Conservation (phyloP, 78 protist genomes). For the Dictyostelium brefeldianum region DNA sequence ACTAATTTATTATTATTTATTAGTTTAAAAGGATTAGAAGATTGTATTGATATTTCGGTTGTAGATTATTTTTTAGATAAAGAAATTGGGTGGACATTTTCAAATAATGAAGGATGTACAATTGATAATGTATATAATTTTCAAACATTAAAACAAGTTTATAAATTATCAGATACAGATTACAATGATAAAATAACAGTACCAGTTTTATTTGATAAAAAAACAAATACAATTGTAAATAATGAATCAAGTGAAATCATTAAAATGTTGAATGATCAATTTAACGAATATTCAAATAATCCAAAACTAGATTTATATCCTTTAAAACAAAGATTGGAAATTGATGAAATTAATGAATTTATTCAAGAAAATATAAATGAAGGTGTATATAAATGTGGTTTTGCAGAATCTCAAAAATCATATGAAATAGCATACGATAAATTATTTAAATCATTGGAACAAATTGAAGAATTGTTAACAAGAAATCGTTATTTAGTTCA, state of each 20-base stretch:
- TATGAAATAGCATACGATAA: slow-evolving; percentile 73
- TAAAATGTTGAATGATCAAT: slow-evolving; percentile 87
- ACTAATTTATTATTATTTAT: too few relatives aligned
- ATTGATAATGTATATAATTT: slow-evolving; percentile 39
- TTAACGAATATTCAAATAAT: slow-evolving; percentile 76
- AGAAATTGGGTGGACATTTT: slow-evolving; percentile 46
- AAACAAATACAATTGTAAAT: slow-evolving; percentile 87
- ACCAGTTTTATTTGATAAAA: slow-evolving; percentile 92
- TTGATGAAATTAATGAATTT: slow-evolving; percentile 85
- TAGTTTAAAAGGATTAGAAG: slow-evolving; percentile 88
- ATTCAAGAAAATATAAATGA: slow-evolving; percentile 86
- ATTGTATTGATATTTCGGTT: slow-evolving; percentile 61
- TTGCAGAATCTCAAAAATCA: slow-evolving; percentile 84
- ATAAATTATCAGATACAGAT: slow-evolving; percentile 32
- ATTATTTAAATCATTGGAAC: slow-evolving; percentile 86
- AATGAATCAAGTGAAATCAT: slow-evolving; percentile 93
- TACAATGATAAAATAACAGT: slow-evolving; percentile 80
- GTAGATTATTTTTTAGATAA: slow-evolving; percentile 31
- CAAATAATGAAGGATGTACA: slow-evolving; percentile 41
- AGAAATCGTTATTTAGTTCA: slow-evolving; percentile 79
- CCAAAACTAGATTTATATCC: slow-evolving; percentile 91
- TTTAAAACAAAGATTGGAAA: neutral
- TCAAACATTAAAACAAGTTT: neutral
- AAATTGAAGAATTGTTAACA: slow-evolving; percentile 83
- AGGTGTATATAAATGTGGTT: slow-evolving; percentile 95